A percentile compares a stretch with the other conserved stretches of the same genome.
phyloP scores from a whole-genome alignment of 2,329 filamentous ascomycete species.

The Verticillium nonalfalfae region DNA sequence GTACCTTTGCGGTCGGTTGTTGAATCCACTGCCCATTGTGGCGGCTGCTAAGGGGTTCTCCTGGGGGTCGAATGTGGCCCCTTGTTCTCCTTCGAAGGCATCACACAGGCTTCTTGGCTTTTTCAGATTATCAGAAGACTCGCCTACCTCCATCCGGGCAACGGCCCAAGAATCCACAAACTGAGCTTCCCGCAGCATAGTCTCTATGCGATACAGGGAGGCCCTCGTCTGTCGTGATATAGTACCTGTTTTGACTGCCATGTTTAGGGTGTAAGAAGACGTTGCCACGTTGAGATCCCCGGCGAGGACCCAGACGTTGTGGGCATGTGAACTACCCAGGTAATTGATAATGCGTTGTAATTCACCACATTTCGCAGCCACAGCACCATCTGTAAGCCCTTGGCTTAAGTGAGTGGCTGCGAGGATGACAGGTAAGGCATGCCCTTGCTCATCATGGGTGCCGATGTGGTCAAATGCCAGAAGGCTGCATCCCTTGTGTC shows the following conservation, averaged over 20 bases:
- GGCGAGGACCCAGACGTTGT: constrained; percentile 47
- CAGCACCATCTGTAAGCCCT: constrained; percentile 52
- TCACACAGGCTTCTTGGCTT: constrained; percentile 19
- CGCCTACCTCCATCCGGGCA: constrained; percentile 34
- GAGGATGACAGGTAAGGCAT: constrained; percentile 36
- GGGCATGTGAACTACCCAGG: constrained; percentile 31
- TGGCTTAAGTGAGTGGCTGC: constrained; percentile 56
- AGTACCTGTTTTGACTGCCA: constrained; percentile 42
- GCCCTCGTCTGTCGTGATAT: constrained; percentile 43
- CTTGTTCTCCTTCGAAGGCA: constrained; percentile 52
- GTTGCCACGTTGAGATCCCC: constrained; percentile 62
- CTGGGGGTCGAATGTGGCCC: constrained; percentile 57
- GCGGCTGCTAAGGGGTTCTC: constrained; percentile 49
- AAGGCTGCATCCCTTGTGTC: constrained; percentile 43
- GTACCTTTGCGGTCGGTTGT: constrained; percentile 57
- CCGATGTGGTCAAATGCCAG: constrained; percentile 22
- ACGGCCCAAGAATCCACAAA: constrained; percentile 47
- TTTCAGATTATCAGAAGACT: constrained; percentile 26
- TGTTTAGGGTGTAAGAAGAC: constrained; percentile 47
- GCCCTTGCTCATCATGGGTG: constrained; percentile 12
- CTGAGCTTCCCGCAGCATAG: constrained; percentile 33
- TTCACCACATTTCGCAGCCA: constrained; percentile 51
- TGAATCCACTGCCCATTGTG: constrained; percentile 36
- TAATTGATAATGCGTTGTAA: constrained; percentile 42
- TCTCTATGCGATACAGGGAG: constrained; percentile 39